Conservation (phyloP, 192 early-diverging fungal genomes). For the Coemansia sp. region DNA sequence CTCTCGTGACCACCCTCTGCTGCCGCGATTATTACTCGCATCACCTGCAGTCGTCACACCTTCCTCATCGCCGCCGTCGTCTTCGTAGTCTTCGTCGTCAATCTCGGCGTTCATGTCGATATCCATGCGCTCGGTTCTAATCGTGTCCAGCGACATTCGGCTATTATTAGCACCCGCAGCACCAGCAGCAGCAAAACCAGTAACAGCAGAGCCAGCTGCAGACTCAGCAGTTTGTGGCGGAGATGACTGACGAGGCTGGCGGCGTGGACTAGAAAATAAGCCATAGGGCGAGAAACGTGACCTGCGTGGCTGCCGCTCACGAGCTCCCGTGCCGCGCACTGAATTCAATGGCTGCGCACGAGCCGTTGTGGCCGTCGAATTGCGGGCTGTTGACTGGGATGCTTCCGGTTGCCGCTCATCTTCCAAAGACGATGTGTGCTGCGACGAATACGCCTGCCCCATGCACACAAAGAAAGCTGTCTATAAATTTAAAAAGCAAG, state of each 20-base stretch:
- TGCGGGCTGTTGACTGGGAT: not conserved
- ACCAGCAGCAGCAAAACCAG: too few relatives aligned
- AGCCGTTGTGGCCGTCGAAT: not conserved
- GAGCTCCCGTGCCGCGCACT: constrained; percentile 1
- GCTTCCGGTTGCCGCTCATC: constrained; percentile 1
- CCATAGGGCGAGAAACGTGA: constrained; percentile 29
- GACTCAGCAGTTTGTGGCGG: too few relatives aligned
- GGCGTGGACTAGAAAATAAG: constrained; percentile 2
- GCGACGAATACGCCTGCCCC: constrained; percentile 37
- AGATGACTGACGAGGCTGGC: not conserved
- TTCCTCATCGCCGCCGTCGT: not conserved
- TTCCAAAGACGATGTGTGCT: not conserved
- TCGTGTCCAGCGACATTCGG: constrained; percentile 3
- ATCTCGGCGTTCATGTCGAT: not conserved
- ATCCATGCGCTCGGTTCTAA: not conserved
- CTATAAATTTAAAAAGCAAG: not conserved
- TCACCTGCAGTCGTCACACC: not conserved
- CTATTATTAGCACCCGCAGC: not conserved
- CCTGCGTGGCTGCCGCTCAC: constrained; percentile 9
- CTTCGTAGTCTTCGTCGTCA: not conserved
- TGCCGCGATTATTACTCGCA: not conserved
- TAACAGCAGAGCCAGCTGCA: too few relatives aligned
- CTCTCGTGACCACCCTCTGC: not conserved
- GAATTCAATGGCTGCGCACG: constrained; percentile 5
- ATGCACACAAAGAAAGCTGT: constrained; percentile 9